Evolutionary conservation across 2,329 filamentous ascomycete genomes (phyloP), one percentile per base, ranked within the genome.

Genomic region (Arthrobotrys entomopaga): DNA sequence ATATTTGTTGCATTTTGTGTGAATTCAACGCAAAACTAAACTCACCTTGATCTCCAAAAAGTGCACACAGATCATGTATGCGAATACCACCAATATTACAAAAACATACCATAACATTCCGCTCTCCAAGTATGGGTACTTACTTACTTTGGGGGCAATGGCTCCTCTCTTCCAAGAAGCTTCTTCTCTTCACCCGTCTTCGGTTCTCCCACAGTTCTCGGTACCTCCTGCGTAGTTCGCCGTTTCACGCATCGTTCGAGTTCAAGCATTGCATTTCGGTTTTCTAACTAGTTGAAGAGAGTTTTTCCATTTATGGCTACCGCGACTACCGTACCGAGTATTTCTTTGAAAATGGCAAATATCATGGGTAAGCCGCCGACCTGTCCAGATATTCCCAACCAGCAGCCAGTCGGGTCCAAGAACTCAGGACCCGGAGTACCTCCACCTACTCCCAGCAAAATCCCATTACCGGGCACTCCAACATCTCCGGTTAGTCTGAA

Each of bases 381-480:
- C 13, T 22, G 15, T 24, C 54, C 49, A 42, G 61, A 65, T 15
- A 50, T 46, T 10, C 24, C 49, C 34, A 60, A 59, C 46, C 29
- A 52, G 24, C 42, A 38, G 20, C 29, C 29, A 3, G 34, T 40
- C 42, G 43, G 34, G 26, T 16, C 40, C 4, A 52, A 29, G 24
- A 57, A 40, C 29, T 40, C 61, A 10, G 40, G 49, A 16, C 34
- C 42, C 15, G 38, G 38, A 15, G 63, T 13, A 20, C 70, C 70
- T 66, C 69, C 61, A 11, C 49, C 54, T 24, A 74, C 63, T 5
- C 70, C 70, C 5, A 74, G 70, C 57, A 74, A 67, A 26, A 64
- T 67, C 53, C 70, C 70, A n/a, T 34, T 74, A 6, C 70, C 63
- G 16, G 50, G 63, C 19, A 65, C 69, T 7, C 69, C 69, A 26